Percentiles rank a stretch among this genome's conserved stretches.
phyloP scores from a whole-genome alignment of 306 rosid genomes.

The Macrotyloma uniflorum region DNA sequence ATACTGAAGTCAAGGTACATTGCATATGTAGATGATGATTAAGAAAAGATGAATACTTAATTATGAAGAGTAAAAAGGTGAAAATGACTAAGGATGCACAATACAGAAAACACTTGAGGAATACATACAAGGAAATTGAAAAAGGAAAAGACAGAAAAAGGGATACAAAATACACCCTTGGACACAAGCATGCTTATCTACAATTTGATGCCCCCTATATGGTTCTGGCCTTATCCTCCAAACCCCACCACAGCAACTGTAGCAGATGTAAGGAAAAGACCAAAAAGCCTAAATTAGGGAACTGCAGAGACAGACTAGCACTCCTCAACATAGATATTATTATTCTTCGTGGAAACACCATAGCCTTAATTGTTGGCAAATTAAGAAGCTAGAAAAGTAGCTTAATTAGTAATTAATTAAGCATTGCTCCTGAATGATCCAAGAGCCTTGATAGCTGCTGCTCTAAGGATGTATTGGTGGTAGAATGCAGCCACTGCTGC shows the following conservation, averaged over 20 bases:
- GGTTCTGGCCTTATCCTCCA: slow-evolving; percentile 5
- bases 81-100: slow-evolving; percentile 41
- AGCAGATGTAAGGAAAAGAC: slow-evolving; percentile 12
- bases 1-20: not conserved
- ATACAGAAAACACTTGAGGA: slow-evolving; percentile 33
- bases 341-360: slow-evolving; percentile 48
- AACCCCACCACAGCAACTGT: not conserved
- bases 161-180: slow-evolving; percentile 62
- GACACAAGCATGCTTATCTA: slow-evolving; percentile 56
- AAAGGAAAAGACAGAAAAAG: slow-evolving; percentile 27
- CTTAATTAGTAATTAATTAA: slow-evolving; percentile 40
- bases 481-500: slow-evolving; percentile 86
- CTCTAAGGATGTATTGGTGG: slow-evolving; percentile 84
- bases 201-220: slow-evolving; percentile 49
- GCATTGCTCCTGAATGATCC: slow-evolving; percentile 96
- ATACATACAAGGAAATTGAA: slow-evolving; percentile 42
- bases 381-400: not conserved
- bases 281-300: slow-evolving; percentile 28
- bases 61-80: slow-evolving; percentile 17
- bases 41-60: slow-evolving; percentile 32
- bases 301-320: slow-evolving; percentile 44
- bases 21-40: not conserved
- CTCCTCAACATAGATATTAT: slow-evolving; percentile 34
- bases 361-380: not conserved
- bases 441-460: slow-evolving; percentile 92